Conservation (phyloP, 192 early-diverging fungal genomes). For the Coemansia umbellata region DNA sequence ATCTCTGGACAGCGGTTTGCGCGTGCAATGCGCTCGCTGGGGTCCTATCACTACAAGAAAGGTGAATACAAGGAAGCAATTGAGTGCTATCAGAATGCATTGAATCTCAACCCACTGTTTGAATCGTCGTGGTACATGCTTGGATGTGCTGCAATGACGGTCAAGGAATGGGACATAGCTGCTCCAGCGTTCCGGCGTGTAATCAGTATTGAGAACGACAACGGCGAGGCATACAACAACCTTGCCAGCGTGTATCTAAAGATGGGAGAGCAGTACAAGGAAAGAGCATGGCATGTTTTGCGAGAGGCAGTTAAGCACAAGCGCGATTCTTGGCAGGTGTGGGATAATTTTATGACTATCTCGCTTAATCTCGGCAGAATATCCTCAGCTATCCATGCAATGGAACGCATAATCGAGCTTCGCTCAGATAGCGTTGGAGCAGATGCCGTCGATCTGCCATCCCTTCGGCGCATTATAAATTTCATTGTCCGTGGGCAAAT, state of each 20-base stretch:
- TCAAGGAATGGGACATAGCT: constrained; percentile 72
- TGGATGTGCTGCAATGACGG: constrained; percentile 88
- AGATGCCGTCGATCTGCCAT: constrained; percentile 74
- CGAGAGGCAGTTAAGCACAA: constrained; percentile 77
- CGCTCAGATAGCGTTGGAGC: constrained; percentile 59
- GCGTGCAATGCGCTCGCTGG: constrained; percentile 93
- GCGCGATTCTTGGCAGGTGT: constrained; percentile 84
- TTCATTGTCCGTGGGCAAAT: constrained; percentile 54
- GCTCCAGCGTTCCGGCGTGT: constrained; percentile 71
- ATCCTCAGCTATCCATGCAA: constrained; percentile 77
- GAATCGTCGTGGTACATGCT: constrained; percentile 95
- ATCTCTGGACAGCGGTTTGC: constrained; percentile 77
- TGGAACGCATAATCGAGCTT: constrained; percentile 76
- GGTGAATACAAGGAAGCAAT: constrained; percentile 61
- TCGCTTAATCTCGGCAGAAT: constrained; percentile 76
- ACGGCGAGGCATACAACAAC: constrained; percentile 98
- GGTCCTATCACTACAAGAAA: constrained; percentile 70
- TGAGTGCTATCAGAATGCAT: constrained; percentile 75
- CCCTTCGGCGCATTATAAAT: constrained; percentile 68
- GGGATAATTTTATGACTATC: constrained; percentile 87
- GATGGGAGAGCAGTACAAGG: constrained; percentile 56
- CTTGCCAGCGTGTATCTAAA: constrained; percentile 79
- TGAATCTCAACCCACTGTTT: constrained; percentile 90
- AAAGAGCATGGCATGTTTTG: constrained; percentile 79
- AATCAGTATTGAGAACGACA: constrained; percentile 67